Percentiles rank a stretch among this genome's conserved stretches.
These are phyloP conservation scores for Papiliotrema laurentii DNA, from an alignment of 1,284 basidiomycete species.

Conservation along the genomic window DNA sequence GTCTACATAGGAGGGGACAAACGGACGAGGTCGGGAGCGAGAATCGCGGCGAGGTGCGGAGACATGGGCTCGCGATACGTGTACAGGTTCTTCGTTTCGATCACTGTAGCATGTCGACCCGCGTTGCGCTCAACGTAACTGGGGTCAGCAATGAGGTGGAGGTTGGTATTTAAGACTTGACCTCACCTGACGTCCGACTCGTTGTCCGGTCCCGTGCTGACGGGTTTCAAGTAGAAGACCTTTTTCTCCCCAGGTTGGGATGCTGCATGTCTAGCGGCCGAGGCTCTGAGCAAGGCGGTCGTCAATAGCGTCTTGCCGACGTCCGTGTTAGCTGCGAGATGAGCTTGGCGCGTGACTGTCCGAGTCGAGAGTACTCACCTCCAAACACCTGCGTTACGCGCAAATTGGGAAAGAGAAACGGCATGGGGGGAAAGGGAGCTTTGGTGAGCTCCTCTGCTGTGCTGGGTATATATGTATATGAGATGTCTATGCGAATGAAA, in stretches of 20 bases:
- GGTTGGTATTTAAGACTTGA: no score
- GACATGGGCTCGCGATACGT: conserved; percentile 85
- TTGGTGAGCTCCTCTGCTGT: no score
- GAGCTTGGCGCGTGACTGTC: background rate
- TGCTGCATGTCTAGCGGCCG: conserved; percentile 49
- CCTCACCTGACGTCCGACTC: conserved; percentile 77
- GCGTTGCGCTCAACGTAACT: conserved; percentile 69
- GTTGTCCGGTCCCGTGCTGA: conserved; percentile 75
- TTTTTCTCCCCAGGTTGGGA: conserved; percentile 42
- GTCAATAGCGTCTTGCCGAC: conserved; percentile 90
- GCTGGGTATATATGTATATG: no score
- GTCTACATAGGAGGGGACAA: conserved; percentile 21
- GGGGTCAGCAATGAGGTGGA: conserved; percentile 1
- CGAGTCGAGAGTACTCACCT: conserved; percentile 24
- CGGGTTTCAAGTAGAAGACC: conserved; percentile 83
- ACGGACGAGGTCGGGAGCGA: conserved; percentile 53
- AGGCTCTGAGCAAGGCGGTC: conserved; percentile 72
- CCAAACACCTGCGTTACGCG: conserved; percentile 87
- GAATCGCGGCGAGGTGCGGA: conserved; percentile 79
- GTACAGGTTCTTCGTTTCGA: conserved; percentile 71
- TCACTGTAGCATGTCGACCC: conserved; percentile 46
- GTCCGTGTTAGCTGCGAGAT: conserved; percentile 26
- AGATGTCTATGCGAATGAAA: no score
- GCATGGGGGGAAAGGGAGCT: no score
- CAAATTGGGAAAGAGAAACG: conserved; percentile 66